Evolutionary conservation across 2,329 filamentous ascomycete genomes (phyloP), one percentile per base, ranked within the genome.

Genomic region (Stachybotrys echinatus): DNA sequence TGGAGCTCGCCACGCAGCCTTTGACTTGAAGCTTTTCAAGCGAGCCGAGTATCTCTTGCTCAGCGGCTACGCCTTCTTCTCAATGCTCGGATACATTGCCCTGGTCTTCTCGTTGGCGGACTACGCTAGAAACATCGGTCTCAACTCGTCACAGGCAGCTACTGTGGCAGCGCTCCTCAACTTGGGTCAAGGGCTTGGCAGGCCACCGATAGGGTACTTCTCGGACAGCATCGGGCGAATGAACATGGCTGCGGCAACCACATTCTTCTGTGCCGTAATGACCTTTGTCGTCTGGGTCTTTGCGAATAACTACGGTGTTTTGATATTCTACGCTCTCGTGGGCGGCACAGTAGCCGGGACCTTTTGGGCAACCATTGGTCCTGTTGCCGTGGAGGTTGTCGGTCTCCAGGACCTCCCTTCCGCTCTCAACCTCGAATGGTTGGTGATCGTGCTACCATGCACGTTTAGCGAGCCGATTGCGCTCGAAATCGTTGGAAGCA

Each of bases 41-140:
- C 71, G 74, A 10, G 58, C 69, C 0, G 78, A 87, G 57, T 88
- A 83, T 55, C 62, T 81, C 42, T 68, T 88, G 2, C 70, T 87
- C 14, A 62, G 86, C 46, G 71, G 65, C 10, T 90, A 82, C 74
- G 81, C 82, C 12, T 78, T 81, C 59, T 80, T 89, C 54, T 80
- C 75, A 48, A 79, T 89, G 65, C 69, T 89, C 5, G 42, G 42
- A 7, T 90, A 90, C 59, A 74, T 86, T 37, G 83, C 87, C 5
- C 73, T 88, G 6, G 73, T 89, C 22, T 89, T 88, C 65, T 84
- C 80, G 3, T 69, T 89, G 23, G 81, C 85, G 3, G 85, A 83
- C 61, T 89, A 88, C 61, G 83, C 82, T 14, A 72, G 76, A 47
- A 76, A 74, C 6, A 75, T 88, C 42, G 86, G 85, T 1, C 73